A percentile compares a stretch with the other conserved stretches of the same genome.
Conservation (phyloP, 495 filamentous ascomycete species). For the Aspergillus heteromorphus region DNA sequence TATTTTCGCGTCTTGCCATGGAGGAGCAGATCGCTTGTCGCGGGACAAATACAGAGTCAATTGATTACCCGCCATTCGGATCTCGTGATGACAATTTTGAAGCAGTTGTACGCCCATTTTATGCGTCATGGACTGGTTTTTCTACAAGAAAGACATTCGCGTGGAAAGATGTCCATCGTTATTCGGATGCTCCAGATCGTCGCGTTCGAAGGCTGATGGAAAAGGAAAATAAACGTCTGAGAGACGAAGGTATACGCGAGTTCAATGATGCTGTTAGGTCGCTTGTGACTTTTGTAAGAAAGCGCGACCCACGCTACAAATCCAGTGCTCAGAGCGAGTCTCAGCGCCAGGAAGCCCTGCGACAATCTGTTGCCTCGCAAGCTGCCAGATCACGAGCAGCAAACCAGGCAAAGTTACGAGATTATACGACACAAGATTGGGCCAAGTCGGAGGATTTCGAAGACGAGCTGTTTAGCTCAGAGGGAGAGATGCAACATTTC, state of each 20-base stretch:
- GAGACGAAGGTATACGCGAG: slow-evolving; percentile 75
- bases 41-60: slow-evolving; percentile 53
- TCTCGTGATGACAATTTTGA: slow-evolving; percentile 61
- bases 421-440: slow-evolving; percentile 73
- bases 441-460: slow-evolving; percentile 50
- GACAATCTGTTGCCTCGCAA: slow-evolving; percentile 75
- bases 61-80: slow-evolving; percentile 79
- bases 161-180: slow-evolving; percentile 80
- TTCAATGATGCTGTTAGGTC: slow-evolving; percentile 91
- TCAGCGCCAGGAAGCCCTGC: slow-evolving; percentile 72
- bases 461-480: slow-evolving; percentile 53
- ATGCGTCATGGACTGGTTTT: slow-evolving; percentile 75
- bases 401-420: slow-evolving; percentile 66
- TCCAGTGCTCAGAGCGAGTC: slow-evolving; percentile 64
- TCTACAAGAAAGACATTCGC: slow-evolving; percentile 78
- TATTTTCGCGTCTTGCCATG: slow-evolving; percentile 72
- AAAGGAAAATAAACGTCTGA: slow-evolving; percentile 85
- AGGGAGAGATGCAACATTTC: slow-evolving; percentile 53
- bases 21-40: slow-evolving; percentile 73
- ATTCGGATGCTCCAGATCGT: slow-evolving; percentile 83
- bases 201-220: slow-evolving; percentile 80
- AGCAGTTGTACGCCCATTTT: slow-evolving; percentile 70
- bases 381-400: slow-evolving; percentile 77
- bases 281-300: slow-evolving; percentile 85
- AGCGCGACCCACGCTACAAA: slow-evolving; percentile 81